phyloP scores from a whole-genome alignment of 306 rosid species.

The Cyclanthera cordifolia region DNA sequence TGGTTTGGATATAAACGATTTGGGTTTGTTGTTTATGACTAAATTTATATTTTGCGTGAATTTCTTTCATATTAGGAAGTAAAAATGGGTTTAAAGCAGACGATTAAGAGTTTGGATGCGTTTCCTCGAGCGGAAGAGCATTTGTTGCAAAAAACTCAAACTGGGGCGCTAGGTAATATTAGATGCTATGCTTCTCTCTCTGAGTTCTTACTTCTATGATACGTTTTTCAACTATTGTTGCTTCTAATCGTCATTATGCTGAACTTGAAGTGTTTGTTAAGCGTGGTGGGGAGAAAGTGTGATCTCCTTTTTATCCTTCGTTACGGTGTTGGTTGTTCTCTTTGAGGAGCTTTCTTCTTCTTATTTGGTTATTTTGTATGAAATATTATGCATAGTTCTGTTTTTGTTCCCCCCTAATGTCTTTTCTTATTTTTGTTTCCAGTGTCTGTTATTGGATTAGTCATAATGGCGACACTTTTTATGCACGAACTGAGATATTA shows the following conservation, averaged over 20 bases:
- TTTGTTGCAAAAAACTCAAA: constrained; percentile 78
- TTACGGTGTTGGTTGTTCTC: background rate
- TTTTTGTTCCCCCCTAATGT: background rate
- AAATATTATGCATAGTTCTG: background rate
- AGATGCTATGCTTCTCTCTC: background rate
- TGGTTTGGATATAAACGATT: too few relatives aligned
- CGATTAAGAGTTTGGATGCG: constrained; percentile 70
- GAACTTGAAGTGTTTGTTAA: background rate
- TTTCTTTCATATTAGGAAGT: constrained; percentile 1
- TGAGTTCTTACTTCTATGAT: background rate
- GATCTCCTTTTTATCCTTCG: too few relatives aligned
- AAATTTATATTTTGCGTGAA: background rate
- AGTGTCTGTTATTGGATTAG: constrained; percentile 70
- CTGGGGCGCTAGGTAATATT: constrained; percentile 84
- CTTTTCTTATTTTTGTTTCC: constrained; percentile 8
- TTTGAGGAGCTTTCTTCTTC: background rate
- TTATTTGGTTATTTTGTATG: background rate
- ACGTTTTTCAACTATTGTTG: background rate
- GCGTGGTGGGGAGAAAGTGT: background rate
- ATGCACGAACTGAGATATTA: constrained; percentile 86
- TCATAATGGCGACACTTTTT: constrained; percentile 70
- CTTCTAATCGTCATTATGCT: background rate
- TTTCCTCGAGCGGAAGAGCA: constrained; percentile 98
- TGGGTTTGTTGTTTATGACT: background rate
- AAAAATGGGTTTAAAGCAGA: constrained; percentile 62